phyloP scores from a whole-genome alignment of 2,329 filamentous ascomycete genomes.

The Fusarium sp. region DNA sequence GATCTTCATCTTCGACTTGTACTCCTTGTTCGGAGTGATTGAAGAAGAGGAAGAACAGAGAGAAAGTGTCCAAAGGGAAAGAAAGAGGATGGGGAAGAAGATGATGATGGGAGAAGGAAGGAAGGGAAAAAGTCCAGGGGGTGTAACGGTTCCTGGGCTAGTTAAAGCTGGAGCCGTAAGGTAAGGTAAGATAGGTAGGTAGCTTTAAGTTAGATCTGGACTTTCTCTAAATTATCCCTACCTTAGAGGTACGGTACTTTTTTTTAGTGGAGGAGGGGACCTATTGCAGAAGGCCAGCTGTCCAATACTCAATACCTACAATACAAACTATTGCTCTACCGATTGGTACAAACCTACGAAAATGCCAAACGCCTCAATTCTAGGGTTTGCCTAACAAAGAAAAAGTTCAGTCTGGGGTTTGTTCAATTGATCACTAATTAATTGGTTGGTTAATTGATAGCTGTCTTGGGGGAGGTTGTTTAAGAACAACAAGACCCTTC shows the following conservation, averaged over 20 bases:
- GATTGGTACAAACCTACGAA: constrained; percentile 20
- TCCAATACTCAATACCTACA: constrained; percentile 26
- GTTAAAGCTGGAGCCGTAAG: constrained; percentile 18
- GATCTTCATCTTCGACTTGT: constrained; percentile 73
- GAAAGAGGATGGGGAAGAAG: background rate
- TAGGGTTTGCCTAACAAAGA: background rate
- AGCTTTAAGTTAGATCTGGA: constrained; percentile 19
- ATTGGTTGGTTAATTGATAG: background rate
- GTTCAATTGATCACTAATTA: background rate
- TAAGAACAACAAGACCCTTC: constrained; percentile 18
- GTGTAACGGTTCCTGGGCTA: constrained; percentile 29
- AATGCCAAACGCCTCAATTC: constrained; percentile 29
- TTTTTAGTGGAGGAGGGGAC: constrained; percentile 28
- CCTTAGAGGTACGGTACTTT: constrained; percentile 11
- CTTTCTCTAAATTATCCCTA: constrained; percentile 18
- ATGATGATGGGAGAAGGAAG: constrained; percentile 1
- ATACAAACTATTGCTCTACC: constrained; percentile 7
- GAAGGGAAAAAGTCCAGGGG: constrained; percentile 13
- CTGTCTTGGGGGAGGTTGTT: constrained; percentile 1
- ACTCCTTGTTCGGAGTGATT: background rate
- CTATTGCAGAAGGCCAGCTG: constrained; percentile 41
- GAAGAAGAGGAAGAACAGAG: constrained; percentile 13
- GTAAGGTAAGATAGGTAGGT: background rate
- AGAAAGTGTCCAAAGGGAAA: background rate
- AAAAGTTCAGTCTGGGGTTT: background rate